Conservation (phyloP, 768 basidiomycete species). For the Mycena pura region DNA sequence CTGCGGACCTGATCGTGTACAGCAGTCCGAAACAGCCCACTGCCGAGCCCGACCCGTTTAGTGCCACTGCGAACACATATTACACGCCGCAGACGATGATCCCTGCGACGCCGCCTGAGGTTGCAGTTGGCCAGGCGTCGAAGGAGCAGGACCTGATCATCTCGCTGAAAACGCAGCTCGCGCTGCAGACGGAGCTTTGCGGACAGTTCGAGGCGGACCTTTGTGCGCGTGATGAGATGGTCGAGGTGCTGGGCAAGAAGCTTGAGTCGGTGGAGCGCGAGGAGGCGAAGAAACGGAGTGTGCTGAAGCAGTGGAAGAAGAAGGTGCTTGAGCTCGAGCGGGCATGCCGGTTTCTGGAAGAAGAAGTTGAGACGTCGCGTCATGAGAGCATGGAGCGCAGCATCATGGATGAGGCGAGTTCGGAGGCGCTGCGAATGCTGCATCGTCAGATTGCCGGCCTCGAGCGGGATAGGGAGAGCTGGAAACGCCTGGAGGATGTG, state of each 20-base stretch:
- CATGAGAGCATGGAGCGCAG: constrained; percentile 83
- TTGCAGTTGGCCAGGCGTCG: constrained; percentile 55
- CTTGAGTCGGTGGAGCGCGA: constrained; percentile 66
- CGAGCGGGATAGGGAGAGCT: constrained; percentile 67
- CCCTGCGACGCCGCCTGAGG: constrained; percentile 66
- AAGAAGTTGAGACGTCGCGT: constrained; percentile 86
- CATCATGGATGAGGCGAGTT: constrained; percentile 84
- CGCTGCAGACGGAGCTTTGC: constrained; percentile 76
- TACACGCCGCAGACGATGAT: constrained; percentile 79
- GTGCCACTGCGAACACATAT: constrained; percentile 74
- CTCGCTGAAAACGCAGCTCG: constrained; percentile 76
- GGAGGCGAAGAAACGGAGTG: constrained; percentile 60
- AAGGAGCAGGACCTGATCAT: constrained; percentile 76
- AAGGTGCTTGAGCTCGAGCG: constrained; percentile 78
- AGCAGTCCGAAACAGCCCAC: constrained; percentile 19
- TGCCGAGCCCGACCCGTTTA: constrained; percentile 75
- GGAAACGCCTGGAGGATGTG: constrained; percentile 48
- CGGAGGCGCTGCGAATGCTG: constrained; percentile 79
- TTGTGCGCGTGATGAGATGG: constrained; percentile 73
- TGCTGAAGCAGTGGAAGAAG: constrained; percentile 73
- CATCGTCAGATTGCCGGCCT: constrained; percentile 82
- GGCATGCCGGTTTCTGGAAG: constrained; percentile 71
- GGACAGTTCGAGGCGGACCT: constrained; percentile 81
- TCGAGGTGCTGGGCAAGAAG: constrained; percentile 62
- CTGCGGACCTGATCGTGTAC: constrained; percentile 56